These are phyloP conservation scores for Gentiana straminea DNA, from an alignment of 257 asterid genomes.

Conservation along the genomic window DNA sequence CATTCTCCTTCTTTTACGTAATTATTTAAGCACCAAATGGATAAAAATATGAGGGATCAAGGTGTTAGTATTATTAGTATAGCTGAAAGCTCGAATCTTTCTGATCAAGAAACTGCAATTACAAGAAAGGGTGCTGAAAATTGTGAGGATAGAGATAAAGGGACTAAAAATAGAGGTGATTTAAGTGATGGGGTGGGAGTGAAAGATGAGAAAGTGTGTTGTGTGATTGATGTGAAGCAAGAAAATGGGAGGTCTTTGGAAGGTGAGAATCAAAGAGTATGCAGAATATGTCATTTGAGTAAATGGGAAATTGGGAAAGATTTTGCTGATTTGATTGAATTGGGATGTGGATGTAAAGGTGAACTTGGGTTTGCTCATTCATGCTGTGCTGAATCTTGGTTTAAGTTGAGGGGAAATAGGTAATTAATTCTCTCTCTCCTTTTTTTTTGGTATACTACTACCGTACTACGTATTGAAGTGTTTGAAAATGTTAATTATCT, in stretches of 20 bases:
- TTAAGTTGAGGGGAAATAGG: constrained; percentile 64
- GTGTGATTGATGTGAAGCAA: constrained; percentile 29
- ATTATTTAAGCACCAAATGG: constrained; percentile 3
- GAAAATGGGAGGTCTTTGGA: neutral
- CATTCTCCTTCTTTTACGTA: too few species aligned
- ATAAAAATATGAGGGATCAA: constrained; percentile 1
- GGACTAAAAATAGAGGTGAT: constrained; percentile 11
- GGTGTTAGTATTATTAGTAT: too few species aligned
- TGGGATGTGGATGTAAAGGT: constrained; percentile 92
- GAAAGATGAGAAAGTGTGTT: constrained; percentile 19
- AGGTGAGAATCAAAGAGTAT: constrained; percentile 31
- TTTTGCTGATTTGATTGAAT: constrained; percentile 46
- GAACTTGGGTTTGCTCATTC: constrained; percentile 72
- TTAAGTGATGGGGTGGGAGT: constrained; percentile 14
- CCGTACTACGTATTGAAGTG: too few species aligned
- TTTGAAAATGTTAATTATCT: too few species aligned
- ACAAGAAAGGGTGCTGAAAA: constrained; percentile 7
- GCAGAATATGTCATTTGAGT: constrained; percentile 75
- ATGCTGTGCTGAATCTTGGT: constrained; percentile 76
- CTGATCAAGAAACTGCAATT: constrained; percentile 17
- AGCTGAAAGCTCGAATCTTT: constrained; percentile 1
- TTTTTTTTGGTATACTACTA: too few species aligned
- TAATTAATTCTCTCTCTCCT: constrained; percentile 4
- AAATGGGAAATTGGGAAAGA: constrained; percentile 33
- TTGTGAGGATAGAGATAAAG: neutral